Evolutionary conservation across 2,329 filamentous ascomycete genomes (phyloP).

Genomic region (Exophiala xenobiotica): DNA sequence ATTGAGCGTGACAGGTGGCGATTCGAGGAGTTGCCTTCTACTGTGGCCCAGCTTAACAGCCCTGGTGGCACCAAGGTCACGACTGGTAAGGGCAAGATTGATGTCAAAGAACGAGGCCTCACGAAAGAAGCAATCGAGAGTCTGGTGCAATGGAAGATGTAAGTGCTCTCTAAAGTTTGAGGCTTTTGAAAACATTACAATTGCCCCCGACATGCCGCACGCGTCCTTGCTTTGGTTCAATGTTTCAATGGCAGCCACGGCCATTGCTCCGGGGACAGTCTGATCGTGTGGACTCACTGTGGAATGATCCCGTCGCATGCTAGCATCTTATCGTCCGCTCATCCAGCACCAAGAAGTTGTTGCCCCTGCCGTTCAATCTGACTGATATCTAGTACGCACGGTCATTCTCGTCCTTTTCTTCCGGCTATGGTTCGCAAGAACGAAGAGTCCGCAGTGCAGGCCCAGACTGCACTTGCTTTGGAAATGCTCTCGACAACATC

Average conservation of each 20-base stretch:
- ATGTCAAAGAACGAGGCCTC: slow-evolving; percentile 19
- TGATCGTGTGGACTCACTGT: too few species aligned
- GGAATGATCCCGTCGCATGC: too few species aligned
- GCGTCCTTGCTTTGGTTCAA: too few species aligned
- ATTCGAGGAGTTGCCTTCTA: slow-evolving; percentile 37
- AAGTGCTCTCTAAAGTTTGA: slow-evolving; percentile 23
- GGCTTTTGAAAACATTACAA: neutral
- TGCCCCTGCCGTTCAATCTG: neutral
- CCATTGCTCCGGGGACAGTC: too few species aligned
- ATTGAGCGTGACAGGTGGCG: slow-evolving; percentile 40
- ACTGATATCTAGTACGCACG: slow-evolving; percentile 36
- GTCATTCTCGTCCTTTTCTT: slow-evolving; percentile 40
- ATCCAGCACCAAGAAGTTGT: too few species aligned
- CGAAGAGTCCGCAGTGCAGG: slow-evolving; percentile 34
- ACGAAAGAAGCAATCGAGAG: slow-evolving; percentile 33
- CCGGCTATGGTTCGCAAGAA: slow-evolving; percentile 41
- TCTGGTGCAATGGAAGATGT: slow-evolving; percentile 49
- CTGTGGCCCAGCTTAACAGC: slow-evolving; percentile 25
- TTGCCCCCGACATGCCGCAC: too few species aligned
- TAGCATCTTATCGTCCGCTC: too few species aligned
- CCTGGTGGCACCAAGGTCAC: slow-evolving; percentile 11
- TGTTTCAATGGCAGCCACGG: too few species aligned
- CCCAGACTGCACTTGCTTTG: slow-evolving; percentile 25
- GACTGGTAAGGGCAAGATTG: neutral
- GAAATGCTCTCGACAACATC: slow-evolving; percentile 2